Evolutionary conservation across 805 yeast species (phyloP).

Genomic region (Maudiozyma serrabonitensis): DNA sequence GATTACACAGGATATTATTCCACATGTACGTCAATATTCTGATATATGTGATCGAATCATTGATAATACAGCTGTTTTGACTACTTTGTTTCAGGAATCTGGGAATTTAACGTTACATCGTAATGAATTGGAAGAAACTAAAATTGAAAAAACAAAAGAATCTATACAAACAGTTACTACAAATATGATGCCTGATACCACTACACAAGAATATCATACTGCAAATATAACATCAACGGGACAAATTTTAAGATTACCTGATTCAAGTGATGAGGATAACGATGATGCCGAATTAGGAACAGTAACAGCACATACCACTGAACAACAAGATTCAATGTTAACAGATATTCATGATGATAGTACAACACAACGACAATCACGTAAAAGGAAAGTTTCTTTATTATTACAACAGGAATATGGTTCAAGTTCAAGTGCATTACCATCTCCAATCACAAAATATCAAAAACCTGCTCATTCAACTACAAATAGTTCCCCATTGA

Average conservation of each 20-base stretch:
- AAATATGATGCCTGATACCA: not conserved
- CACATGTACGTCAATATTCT: constrained; percentile 54
- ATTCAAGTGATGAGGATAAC: constrained; percentile 23
- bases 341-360: constrained; percentile 16
- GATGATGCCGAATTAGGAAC: constrained; percentile 1
- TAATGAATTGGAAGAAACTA: not conserved
- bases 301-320: not conserved
- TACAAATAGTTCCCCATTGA: not conserved
- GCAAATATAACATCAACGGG: constrained; percentile 21
- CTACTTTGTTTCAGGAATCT: constrained; percentile 64
- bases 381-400: constrained; percentile 26
- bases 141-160: not conserved
- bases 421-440: constrained; percentile 24
- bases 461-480: not conserved
- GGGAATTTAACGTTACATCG: constrained; percentile 48
- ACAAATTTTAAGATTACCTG: constrained; percentile 18
- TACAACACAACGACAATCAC: constrained; percentile 23
- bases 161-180: not conserved
- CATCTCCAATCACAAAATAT: constrained; percentile 14
- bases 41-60: constrained; percentile 49
- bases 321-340: not conserved
- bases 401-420: constrained; percentile 27
- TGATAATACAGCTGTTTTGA: constrained; percentile 65
- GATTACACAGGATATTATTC: constrained; percentile 58
- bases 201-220: constrained; percentile 12